A percentile compares a stretch with the other conserved stretches of the same genome.
These are phyloP conservation scores for Hypoxylon trugodes DNA, from an alignment of 495 filamentous ascomycete genomes.

Conservation along the genomic window DNA sequence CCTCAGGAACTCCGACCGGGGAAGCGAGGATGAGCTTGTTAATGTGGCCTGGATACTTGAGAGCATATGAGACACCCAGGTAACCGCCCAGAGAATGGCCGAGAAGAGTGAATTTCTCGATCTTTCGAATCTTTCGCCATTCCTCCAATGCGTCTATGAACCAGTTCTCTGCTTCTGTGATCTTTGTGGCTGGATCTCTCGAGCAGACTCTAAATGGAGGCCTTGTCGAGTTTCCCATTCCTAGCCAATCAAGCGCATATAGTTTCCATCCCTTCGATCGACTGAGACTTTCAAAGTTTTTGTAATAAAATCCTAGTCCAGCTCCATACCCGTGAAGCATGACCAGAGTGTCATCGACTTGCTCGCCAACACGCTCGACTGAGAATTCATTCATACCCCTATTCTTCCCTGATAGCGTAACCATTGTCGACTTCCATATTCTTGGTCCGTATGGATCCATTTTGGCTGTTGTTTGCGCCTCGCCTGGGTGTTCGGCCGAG, in stretches of 20 bases:
- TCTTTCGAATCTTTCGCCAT: conserved; percentile 86
- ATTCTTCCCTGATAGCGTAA: conserved; percentile 83
- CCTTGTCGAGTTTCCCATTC: conserved; percentile 90
- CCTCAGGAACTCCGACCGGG: conserved; percentile 93
- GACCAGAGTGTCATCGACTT: conserved; percentile 82
- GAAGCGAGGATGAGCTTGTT: conserved; percentile 96
- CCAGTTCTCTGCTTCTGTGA: conserved; percentile 91
- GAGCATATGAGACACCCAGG: conserved; percentile 89
- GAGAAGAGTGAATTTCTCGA: conserved; percentile 91
- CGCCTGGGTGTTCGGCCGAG: conserved; percentile 51
- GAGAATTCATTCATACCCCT: conserved; percentile 92
- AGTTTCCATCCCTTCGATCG: conserved; percentile 84
- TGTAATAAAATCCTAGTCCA: conserved; percentile 95
- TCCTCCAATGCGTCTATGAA: conserved; percentile 97
- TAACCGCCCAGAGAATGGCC: conserved; percentile 96
- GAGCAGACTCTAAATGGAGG: conserved; percentile 84
- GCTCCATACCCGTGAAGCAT: conserved; percentile 98
- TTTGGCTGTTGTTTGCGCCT: conserved; percentile 59
- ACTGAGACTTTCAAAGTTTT: conserved; percentile 90
- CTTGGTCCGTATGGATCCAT: conserved; percentile 86
- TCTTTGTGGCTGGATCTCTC: conserved; percentile 81
- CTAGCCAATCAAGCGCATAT: conserved; percentile 89
- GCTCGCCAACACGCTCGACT: conserved; percentile 82
- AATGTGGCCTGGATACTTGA: conserved; percentile 92
- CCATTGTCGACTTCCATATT: conserved; percentile 84